These are phyloP conservation scores for Bruguiera sexangula DNA, from an alignment of 345 rosid species.

Conservation along the genomic window DNA sequence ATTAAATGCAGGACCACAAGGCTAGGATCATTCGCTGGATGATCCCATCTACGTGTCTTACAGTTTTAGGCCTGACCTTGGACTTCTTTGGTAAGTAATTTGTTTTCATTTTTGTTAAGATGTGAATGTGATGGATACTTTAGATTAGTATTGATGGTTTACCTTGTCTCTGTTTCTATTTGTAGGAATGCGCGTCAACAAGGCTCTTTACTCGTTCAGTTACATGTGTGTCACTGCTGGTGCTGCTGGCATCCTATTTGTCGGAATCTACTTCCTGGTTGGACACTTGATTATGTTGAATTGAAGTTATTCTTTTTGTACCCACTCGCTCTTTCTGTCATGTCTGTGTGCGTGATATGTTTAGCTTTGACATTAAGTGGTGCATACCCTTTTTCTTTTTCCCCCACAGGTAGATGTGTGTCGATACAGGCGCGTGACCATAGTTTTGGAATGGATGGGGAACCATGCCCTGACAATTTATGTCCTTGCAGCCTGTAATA, in stretches of 20 bases:
- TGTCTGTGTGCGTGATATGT: not conserved
- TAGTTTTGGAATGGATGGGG: constrained; percentile 84
- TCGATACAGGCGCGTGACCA: constrained; percentile 43
- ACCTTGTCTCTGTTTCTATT: constrained; percentile 7
- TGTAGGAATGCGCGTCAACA: constrained; percentile 79
- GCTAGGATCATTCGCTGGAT: constrained; percentile 58
- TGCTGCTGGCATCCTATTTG: constrained; percentile 68
- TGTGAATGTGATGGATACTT: not conserved
- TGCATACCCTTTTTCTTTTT: not conserved
- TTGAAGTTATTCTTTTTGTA: not conserved
- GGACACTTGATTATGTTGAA: constrained; percentile 6
- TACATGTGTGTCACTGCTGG: constrained; percentile 72
- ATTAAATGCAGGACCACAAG: constrained; percentile 50
- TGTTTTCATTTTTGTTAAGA: not conserved
- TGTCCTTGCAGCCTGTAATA: constrained; percentile 59
- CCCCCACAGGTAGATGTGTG: constrained; percentile 53
- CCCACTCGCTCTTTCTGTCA: not conserved
- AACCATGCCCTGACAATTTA: constrained; percentile 66
- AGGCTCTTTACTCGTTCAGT: constrained; percentile 79
- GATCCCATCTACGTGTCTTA: constrained; percentile 48
- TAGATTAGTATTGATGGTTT: not conserved
- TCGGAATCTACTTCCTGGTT: constrained; percentile 67
- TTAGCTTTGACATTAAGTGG: not conserved
- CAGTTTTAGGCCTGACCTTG: constrained; percentile 49
- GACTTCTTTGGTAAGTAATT: constrained; percentile 49